Evolutionary conservation across 371 early-diverging fungal species (phyloP), one percentile per base, ranked within the genome.

Genomic region (Mucor plumbeus): DNA sequence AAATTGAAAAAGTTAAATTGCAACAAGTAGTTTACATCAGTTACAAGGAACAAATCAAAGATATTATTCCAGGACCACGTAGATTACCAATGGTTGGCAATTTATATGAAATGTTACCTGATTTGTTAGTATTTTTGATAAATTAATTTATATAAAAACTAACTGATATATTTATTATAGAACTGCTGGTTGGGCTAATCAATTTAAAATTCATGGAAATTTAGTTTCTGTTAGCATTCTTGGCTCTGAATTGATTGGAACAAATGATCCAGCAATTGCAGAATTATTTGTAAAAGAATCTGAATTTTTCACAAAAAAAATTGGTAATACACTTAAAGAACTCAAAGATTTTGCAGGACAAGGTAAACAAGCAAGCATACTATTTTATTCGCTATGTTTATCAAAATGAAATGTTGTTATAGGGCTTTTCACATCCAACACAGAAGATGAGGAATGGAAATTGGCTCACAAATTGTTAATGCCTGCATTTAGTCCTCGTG

Each of bases 381-480:
- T 50, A 5, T 26, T 26, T 7, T 26, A 4, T 31, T 21, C 14
- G 5, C 53, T 8, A 5, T 31, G 14, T 31, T 13, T 10, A 31
- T 13, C 53, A 31, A 26, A 31, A 38, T 38, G 38, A 11, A 11
- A 26, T 3, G 1, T 9, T 26, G 13, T 31, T 53, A 5, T 31
- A 3, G 64, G 64, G 0, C 58, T 81, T 9, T 81, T 85, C 54
- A 85, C 85, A 7, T 64, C 77, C 7, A 69, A 78, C 50, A 75
- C 76, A 14, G 71, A 70, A 50, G 78, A 77, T 34, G 67, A 70
- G 10, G 74, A 84, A 15, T 85, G 85, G 85, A 60, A 69, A 43
- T 66, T 81, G 19, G 85, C 78, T 1, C 85, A 85, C 56, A 83
- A 81, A 66, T 33, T 85, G 21, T 34, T 85, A 5, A 82, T 84